A percentile compares a stretch with the other conserved stretches of the same genome.
phyloP scores from a whole-genome alignment of 768 basidiomycete species.

The Mycena albidolilacea region DNA sequence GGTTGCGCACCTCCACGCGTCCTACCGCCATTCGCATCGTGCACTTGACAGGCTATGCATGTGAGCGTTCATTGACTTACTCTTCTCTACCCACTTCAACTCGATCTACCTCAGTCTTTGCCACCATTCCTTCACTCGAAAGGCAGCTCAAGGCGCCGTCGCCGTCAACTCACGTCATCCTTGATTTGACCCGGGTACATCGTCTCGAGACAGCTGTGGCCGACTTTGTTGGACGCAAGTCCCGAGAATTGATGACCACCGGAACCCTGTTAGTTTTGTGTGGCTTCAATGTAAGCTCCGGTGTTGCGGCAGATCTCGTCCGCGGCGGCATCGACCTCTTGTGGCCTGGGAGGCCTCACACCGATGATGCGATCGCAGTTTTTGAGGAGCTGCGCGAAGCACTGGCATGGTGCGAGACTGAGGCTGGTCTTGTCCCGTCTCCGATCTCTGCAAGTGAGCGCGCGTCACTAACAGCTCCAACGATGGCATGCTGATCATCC shows the following conservation, averaged over 20 bases:
- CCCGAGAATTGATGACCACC: constrained; percentile 4
- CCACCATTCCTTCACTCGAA: constrained; percentile 4
- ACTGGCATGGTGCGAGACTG: constrained; percentile 7
- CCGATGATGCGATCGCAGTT: constrained; percentile 5
- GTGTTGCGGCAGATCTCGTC: constrained; percentile 5
- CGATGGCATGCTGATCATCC: constrained; percentile 3
- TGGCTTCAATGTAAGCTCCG: constrained; percentile 7
- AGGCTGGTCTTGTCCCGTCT: constrained; percentile 2
- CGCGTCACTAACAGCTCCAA: constrained; percentile 5
- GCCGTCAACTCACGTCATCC: constrained; percentile 6
- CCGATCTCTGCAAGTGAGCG: constrained; percentile 7
- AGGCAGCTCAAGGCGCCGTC: constrained; percentile 7
- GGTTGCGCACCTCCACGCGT: constrained; percentile 1
- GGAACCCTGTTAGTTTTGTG: constrained; percentile 8
- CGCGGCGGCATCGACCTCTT: constrained; percentile 7
- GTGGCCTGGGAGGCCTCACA: constrained; percentile 5
- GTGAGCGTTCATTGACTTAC: constrained; percentile 4
- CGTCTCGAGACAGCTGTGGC: constrained; percentile 3
- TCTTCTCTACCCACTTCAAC: constrained; percentile 4
- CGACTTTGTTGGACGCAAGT: constrained; percentile 6
- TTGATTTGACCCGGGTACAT: constrained; percentile 6
- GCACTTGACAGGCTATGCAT: constrained; percentile 6
- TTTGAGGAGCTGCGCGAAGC: constrained; percentile 6
- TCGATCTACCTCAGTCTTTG: constrained; percentile 3
- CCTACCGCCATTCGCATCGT: constrained; percentile 7